Evolutionary conservation across 2,329 filamentous ascomycete species (phyloP).

Genomic region (Cladorrhinum sp.): DNA sequence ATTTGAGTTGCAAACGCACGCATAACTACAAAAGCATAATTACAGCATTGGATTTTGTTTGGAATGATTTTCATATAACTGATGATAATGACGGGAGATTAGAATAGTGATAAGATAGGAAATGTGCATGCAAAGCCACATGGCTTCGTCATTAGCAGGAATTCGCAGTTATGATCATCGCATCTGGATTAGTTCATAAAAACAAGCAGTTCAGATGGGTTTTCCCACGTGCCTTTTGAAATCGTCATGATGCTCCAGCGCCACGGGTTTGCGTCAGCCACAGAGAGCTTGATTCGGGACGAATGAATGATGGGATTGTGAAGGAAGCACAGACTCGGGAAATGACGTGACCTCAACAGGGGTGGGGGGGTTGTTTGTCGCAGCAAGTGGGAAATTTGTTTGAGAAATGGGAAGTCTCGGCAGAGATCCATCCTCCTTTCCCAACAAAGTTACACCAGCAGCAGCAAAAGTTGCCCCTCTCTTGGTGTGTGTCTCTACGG

Average conservation of each 20-base stretch:
- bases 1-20: background rate
- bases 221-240: background rate
- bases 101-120: too few species aligned
- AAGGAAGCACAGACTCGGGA: background rate
- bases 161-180: too few species aligned
- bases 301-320: background rate
- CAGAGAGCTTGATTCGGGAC: background rate
- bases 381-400: constrained; percentile 5
- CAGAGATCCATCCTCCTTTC: background rate
- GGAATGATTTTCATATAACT: too few species aligned
- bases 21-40: too few species aligned
- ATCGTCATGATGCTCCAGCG: background rate
- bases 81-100: too few species aligned
- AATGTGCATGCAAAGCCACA: too few species aligned
- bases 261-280: background rate
- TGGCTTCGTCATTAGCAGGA: too few species aligned
- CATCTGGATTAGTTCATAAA: background rate
- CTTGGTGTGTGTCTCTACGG: background rate
- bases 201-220: background rate
- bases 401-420: background rate
- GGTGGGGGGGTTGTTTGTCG: background rate
- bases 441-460: too few species aligned
- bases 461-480: constrained; percentile 4
- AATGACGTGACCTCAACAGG: constrained; percentile 9
- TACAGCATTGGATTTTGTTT: too few species aligned